Percentiles rank a stretch among this genome's conserved stretches.
Evolutionary conservation across 768 basidiomycete genomes (phyloP).

Genomic region (Lanmaoa pseudosensibilis): DNA sequence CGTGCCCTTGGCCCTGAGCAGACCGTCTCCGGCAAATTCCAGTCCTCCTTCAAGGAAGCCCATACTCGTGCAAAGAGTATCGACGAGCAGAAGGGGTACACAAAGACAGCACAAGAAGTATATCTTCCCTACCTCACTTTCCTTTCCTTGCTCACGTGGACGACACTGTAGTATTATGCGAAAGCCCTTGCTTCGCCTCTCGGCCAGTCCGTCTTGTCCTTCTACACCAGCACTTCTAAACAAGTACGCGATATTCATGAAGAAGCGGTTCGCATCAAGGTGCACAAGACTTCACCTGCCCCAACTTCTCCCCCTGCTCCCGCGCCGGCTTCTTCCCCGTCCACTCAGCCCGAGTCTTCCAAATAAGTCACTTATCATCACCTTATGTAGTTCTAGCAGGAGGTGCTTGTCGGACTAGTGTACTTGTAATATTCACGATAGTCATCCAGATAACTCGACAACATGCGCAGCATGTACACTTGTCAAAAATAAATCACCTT

Average conservation of each 20-base stretch:
- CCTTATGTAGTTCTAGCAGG: not conserved
- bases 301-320: constrained; percentile 15
- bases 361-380: constrained; percentile 1
- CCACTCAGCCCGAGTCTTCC: constrained; percentile 11
- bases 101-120: constrained; percentile 69
- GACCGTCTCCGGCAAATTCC: constrained; percentile 75
- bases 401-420: not conserved
- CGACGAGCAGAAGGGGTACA: constrained; percentile 80
- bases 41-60: constrained; percentile 61
- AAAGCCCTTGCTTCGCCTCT: constrained; percentile 73
- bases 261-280: constrained; percentile 82
- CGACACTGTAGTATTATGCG: constrained; percentile 64
- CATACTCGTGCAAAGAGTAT: constrained; percentile 68
- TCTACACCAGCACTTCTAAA: constrained; percentile 89
- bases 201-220: constrained; percentile 72
- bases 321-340: constrained; percentile 2
- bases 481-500: not conserved
- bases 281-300: constrained; percentile 44
- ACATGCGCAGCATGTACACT: not conserved
- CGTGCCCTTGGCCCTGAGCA: constrained; percentile 76
- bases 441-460: not conserved
- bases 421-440: constrained; percentile 13
- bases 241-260: constrained; percentile 91
- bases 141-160: not conserved
- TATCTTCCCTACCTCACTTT: constrained; percentile 2